Percentiles rank a stretch among this genome's conserved stretches.
Conservation (phyloP, 2,329 filamentous ascomycete genomes). For the Neurospora crassa region DNA sequence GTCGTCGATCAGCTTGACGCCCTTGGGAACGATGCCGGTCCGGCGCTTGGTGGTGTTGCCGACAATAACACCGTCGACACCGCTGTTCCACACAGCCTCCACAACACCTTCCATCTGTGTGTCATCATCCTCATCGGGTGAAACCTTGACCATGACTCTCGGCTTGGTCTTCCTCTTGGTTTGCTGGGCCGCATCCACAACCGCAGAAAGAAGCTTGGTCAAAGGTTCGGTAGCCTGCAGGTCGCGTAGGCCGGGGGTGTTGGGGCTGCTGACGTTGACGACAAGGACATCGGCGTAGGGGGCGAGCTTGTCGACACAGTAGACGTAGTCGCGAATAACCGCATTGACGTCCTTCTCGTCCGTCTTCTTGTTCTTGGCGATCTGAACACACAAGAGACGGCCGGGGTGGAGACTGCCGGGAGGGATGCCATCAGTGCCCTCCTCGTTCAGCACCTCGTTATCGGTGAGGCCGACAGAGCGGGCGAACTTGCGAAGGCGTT, state of each 20-base stretch:
- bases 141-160: slow-evolving; percentile 95
- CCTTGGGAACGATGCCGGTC: slow-evolving; percentile 57
- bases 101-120: slow-evolving; percentile 82
- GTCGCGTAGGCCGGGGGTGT: slow-evolving; percentile 83
- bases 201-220: slow-evolving; percentile 68
- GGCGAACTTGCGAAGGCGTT: slow-evolving; percentile 70
- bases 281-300: slow-evolving; percentile 93
- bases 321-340: slow-evolving; percentile 74
- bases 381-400: slow-evolving; percentile 76
- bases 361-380: slow-evolving; percentile 95
- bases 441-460: slow-evolving; percentile 64
- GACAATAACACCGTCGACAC: slow-evolving; percentile 91
- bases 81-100: slow-evolving; percentile 70
- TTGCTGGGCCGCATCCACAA: slow-evolving; percentile 66
- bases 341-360: slow-evolving; percentile 76
- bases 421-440: slow-evolving; percentile 55
- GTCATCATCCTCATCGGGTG: slow-evolving; percentile 83
- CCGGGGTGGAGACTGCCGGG: slow-evolving; percentile 72
- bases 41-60: slow-evolving; percentile 92
- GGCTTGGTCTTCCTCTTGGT: slow-evolving; percentile 64
- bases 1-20: slow-evolving; percentile 51
- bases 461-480: slow-evolving; percentile 62
- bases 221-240: slow-evolving; percentile 79
- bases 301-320: slow-evolving; percentile 73
- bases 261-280: slow-evolving; percentile 94